Evolutionary conservation across 2,329 filamentous ascomycete genomes (phyloP), one percentile per base, ranked within the genome.

Genomic region (Myriosclerotinia scirpicola): DNA sequence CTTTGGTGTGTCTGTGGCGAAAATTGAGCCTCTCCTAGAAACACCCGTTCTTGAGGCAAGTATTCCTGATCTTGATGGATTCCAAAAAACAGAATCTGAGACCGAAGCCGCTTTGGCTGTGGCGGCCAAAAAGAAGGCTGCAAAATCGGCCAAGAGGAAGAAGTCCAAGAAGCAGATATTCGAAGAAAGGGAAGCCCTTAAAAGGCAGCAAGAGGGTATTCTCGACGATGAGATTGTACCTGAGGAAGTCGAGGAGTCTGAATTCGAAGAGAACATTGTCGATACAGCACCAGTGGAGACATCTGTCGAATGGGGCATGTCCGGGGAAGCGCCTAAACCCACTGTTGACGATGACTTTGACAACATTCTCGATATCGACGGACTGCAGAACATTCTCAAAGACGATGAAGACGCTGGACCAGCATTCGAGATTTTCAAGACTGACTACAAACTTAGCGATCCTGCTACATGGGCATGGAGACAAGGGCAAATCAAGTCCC

Each of bases 111-210:
- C 71, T 38, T 64, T 73, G 11, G 77, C 79, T 20, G 76, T 74
- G 12, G 76, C 79, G 40, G 85, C 78, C 1, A 85, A 86, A 76
- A 86, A 85, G 77, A 89, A 87, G 77, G 81, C 82, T 50, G 75
- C 79, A 54, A 90, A 89, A 75, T 71, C 83, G 5, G 70, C 69
- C 17, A 76, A 75, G 65, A 91, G 91, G 81, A 92, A 86, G 80
- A 92, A 91, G 78, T 85, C 89, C 0, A 93, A 93, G 82, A 93
- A 91, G 77, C 88, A 93, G 74, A 76, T 91, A 3, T 84, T 90
- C 55, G 87, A 90, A 74, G 88, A 92, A 75, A 82, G 84, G 26
- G 85, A 89, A 73, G 84, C 84, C 14, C 78, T 86, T 65, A 87
- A 87, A 70, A 80, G 81, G 67, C 81, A 86, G 67, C 82, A 84